Base-by-base conservation (phyloP, 495 filamentous ascomycete species). In the Entonaema liquescens region DNA sequence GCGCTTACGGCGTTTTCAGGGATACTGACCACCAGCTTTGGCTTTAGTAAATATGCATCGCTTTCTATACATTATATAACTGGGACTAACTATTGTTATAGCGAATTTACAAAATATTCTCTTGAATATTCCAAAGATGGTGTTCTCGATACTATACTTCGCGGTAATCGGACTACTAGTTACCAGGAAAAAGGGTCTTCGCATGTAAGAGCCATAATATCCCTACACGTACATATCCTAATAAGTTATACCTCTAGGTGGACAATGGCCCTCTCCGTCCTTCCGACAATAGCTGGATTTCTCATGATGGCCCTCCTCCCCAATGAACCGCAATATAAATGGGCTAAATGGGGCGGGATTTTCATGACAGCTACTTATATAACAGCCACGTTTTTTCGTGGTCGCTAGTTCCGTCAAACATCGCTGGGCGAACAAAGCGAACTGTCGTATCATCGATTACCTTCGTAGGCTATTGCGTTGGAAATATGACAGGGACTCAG, bases 401-500 rank as follows among this genome's bases (percentile, higher is more conserved):
- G 74, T 69, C 74, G 0, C 44, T 76, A 8, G 62, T 76, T 3
- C 71, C 74, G 15, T 76, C 74, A 5, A 76, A 76, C 49, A 62
- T 71, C 3, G 74, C 64, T 2, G 74, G 74, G 13, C 56, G 74
- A 52, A 76, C 74, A 19, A 76, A 76, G 50, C 63, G 72, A 5
- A 74, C 74, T 6, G 56, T 72, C 28, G 47, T 67, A 5, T 70
- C 65, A 12, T 59, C 81, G 1, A 64, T 84, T 19, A 73, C 83
- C 3, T 79, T 83, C 2, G 76, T 81, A 1, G 79, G 68, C 0
- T 86, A 85, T 67, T 81, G 80, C 40, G 72, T 84, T 23, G 84
- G 84, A 1, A 87, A 87, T 57, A 87, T 87, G 70, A 79, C 85
- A 6, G 86, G 86, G 0, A 83, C 85, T 2, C 84, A 85, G 55